Conservation (phyloP, 768 basidiomycete genomes). For the Phylloporus scabripes region DNA sequence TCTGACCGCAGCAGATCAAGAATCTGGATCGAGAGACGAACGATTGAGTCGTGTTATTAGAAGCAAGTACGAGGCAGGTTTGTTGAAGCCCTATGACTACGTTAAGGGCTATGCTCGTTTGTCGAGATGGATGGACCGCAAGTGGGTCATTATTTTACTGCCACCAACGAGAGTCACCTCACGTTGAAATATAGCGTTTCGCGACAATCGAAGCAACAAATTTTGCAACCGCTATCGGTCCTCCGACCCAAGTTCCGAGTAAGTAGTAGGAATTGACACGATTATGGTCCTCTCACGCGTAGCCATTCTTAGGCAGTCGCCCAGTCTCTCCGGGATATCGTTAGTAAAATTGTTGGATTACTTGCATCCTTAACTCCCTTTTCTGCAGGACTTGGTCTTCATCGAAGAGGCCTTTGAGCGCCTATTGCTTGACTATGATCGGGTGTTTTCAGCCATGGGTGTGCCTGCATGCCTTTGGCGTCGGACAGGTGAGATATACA, state of each 20-base stretch:
- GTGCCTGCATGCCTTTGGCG: conserved; percentile 97
- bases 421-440: conserved; percentile 90
- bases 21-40: conserved; percentile 84
- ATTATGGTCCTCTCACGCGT: not conserved
- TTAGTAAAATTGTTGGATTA: conserved; percentile 25
- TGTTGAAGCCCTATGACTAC: conserved; percentile 94
- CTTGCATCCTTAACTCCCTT: not conserved
- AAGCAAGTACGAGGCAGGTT: conserved; percentile 94
- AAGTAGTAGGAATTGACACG: conserved; percentile 18
- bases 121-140: conserved; percentile 92
- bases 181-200: conserved; percentile 54
- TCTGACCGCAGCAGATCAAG: conserved; percentile 92
- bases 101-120: conserved; percentile 91
- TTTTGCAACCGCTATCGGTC: conserved; percentile 82
- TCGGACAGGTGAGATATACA: conserved; percentile 97
- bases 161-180: not conserved
- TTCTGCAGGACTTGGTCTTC: conserved; percentile 78
- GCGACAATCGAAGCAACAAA: conserved; percentile 86
- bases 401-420: conserved; percentile 98
- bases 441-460: conserved; percentile 92
- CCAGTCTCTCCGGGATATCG: conserved; percentile 78
- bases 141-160: conserved; percentile 42
- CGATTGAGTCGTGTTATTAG: conserved; percentile 87
- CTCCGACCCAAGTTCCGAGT: conserved; percentile 83
- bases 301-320: conserved; percentile 55